Evolutionary conservation across 495 filamentous ascomycete genomes (phyloP), one percentile per base, ranked within the genome.

Genomic region (Penicillium alfredii): DNA sequence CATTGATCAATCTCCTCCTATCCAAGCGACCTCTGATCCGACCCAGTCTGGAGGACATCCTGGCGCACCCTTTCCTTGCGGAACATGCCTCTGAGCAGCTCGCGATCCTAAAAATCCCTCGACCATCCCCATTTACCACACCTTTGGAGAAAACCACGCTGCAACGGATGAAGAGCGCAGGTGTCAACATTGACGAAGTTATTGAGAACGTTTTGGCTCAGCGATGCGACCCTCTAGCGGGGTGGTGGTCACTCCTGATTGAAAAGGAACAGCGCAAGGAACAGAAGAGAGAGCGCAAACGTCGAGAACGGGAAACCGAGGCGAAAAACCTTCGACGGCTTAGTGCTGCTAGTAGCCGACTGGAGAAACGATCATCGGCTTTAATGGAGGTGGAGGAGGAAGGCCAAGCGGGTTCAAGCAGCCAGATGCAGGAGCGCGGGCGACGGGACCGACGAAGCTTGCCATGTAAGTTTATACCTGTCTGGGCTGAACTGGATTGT

Each of bases 231-330:
- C 72, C 76, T 7, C 64, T 98, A 23, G 88, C 88, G 30, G 92
- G 92, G 7, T 98, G 92, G 92, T 98, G 92, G 92, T 84, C 86
- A 11, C 62, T 98, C 15, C 61, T 97, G 39, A 83, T 97, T 33
- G 92, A 97, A 54, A 97, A 97, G 57, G 92, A 98, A 53, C 84
- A 93, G 57, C 77, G 88, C 3, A 98, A 97, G 58, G 83, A 88
- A 42, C 72, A 68, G 38, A 79, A 88, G 42, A 72, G 85, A 45
- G 88, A 97, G 45, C 75, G 80, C 29, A 95, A 87, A 53, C 79
- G 93, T 21, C 86, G 73, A 51, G 89, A 96, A 55, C 77, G 76
- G 35, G 88, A 94, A 44, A 73, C 71, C 10, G 90, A 94, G 50
- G 81, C 80, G 27, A 82, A 88, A 58, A 85, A 74, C 47, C 71